A percentile compares a stretch with the other conserved stretches of the same genome.
Conservation (phyloP, 2,329 filamentous ascomycete species). For the Colletotrichum destructivum region DNA sequence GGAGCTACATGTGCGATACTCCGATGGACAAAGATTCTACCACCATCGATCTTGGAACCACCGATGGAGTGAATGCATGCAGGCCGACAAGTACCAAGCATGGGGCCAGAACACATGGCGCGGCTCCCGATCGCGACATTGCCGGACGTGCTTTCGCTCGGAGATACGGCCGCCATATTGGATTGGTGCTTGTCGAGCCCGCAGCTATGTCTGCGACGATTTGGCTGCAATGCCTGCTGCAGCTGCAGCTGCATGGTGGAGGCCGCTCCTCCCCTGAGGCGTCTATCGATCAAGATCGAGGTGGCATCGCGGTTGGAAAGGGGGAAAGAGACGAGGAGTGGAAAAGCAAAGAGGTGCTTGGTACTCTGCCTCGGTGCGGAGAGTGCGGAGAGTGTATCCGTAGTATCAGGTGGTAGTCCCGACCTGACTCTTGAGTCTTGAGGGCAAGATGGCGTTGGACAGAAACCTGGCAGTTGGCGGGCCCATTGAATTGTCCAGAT, state of each 20-base stretch:
- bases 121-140: constrained; percentile 30
- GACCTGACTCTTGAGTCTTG: not conserved
- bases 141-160: constrained; percentile 27
- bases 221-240: constrained; percentile 18
- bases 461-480: constrained; percentile 11
- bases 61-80: not conserved
- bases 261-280: constrained; percentile 10
- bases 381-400: not conserved
- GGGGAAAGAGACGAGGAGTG: constrained; percentile 32
- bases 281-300: constrained; percentile 26
- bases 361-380: not conserved
- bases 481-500: not conserved
- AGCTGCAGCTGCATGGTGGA: constrained; percentile 27
- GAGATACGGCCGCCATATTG: constrained; percentile 20
- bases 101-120: constrained; percentile 8
- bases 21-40: not conserved
- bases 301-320: constrained; percentile 26
- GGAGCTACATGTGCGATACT: not conserved
- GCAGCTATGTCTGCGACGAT: constrained; percentile 5
- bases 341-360: constrained; percentile 31
- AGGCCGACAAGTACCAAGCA: constrained; percentile 14
- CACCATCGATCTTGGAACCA: constrained; percentile 18
- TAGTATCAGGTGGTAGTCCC: not conserved
- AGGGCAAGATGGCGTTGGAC: not conserved
- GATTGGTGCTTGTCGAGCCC: constrained; percentile 10